Base-by-base conservation (phyloP, 139 green algal genomes). In the Chlamydomonas schloesseri region DNA sequence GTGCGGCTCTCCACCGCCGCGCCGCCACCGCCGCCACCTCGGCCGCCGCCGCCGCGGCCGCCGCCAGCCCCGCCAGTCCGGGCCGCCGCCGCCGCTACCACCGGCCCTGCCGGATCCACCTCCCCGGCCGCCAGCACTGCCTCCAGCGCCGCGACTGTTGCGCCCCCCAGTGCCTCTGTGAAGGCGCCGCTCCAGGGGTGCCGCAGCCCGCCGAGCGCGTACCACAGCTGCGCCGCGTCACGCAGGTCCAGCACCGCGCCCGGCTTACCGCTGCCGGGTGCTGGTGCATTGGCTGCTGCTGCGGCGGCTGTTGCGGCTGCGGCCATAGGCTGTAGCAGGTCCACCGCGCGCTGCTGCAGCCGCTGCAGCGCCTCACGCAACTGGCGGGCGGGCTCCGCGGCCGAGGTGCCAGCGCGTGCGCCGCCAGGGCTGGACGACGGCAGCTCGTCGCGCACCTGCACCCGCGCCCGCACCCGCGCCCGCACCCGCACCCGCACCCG, bases 161-260 rank as follows among this genome's bases (percentile, higher is more conserved):
- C 79, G 23, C 55, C 79, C 47, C 29, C 31, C 29, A 85, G 64
- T 11, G 46, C n/a, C 68, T 31, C 14, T 6, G 28, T 10, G 26
- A 85, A 3, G 11, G 14, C 47, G 4, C 24, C 31, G 47, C 50
- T 57, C 79, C 79, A 85, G 46, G 65, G 9, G 46, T 67, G 31
- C 5, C 15, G 36, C 31, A 69, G 31, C 3, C 29, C n/a, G 6
- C 15, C 64, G 20, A 85, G 24, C n/a, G 46, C 67, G 79, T 77
- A 85, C 79, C 65, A 77, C 6, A 85, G 79, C 79, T 85, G 79
- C 15, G 67, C 33, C 14, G 67, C 79, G n/a, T 85, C 79, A 1
- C 79, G 64, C 33, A 77, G 31, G n/a, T 85, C 79, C 31, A 76
- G 46, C 31, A 8, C 42, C 42, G 8, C 42, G 42, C 6, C 42